phyloP scores from a whole-genome alignment of 345 rosid genomes.

The Rhodamnia argentea region DNA sequence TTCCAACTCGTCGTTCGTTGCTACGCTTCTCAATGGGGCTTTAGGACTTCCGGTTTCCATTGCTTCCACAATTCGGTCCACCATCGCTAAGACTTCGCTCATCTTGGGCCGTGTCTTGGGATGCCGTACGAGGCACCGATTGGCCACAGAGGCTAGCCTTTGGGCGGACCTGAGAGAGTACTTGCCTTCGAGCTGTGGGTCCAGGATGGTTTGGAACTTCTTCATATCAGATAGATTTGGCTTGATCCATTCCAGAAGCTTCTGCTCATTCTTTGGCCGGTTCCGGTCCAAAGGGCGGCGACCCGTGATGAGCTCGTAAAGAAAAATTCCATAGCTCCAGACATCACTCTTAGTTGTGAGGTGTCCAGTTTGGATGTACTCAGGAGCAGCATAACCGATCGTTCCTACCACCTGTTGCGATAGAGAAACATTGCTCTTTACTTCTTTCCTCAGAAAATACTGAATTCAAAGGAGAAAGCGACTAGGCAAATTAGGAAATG shows the following conservation, averaged over 20 bases:
- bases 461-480: not conserved
- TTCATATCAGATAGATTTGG: slow-evolving; percentile 61
- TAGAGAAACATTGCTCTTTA: not conserved
- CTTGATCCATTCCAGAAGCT: slow-evolving; percentile 88
- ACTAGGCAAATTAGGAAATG: not conserved
- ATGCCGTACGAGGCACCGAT: slow-evolving; percentile 57
- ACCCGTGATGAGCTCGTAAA: slow-evolving; percentile 87
- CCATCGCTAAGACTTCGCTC: slow-evolving; percentile 70
- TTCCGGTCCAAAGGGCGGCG: slow-evolving; percentile 73
- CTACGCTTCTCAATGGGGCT: slow-evolving; percentile 18
- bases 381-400: slow-evolving; percentile 95
- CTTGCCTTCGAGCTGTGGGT: slow-evolving; percentile 76
- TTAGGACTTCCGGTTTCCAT: slow-evolving; percentile 25
- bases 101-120: slow-evolving; percentile 66
- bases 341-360: slow-evolving; percentile 79
- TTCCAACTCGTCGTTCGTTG: slow-evolving; percentile 18
- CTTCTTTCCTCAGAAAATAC: not conserved
- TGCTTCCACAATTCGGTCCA: slow-evolving; percentile 43
- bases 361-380: slow-evolving; percentile 76
- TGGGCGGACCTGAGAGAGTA: slow-evolving; percentile 50
- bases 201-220: slow-evolving; percentile 65
- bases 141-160: slow-evolving; percentile 75
- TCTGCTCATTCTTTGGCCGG: slow-evolving; percentile 80
- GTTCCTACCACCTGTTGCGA: slow-evolving; percentile 73
- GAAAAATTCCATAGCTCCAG: slow-evolving; percentile 88